Percentiles rank a stretch among this genome's conserved stretches.
Conservation (phyloP, 768 basidiomycete species). For the Leccinum arenicola region DNA sequence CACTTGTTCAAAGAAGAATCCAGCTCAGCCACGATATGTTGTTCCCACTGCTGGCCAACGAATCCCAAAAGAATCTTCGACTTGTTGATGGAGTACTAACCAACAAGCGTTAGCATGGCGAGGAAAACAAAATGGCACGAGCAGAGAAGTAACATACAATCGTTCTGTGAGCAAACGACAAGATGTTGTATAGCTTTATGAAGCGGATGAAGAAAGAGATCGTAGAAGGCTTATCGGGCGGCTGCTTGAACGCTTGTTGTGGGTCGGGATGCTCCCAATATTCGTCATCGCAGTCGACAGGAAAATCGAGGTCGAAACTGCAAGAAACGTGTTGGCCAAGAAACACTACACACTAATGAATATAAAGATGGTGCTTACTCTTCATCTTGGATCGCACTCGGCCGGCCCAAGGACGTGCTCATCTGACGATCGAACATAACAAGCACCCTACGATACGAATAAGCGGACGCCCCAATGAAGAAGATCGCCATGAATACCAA, state of each 20-base stretch:
- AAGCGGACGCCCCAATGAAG: not conserved
- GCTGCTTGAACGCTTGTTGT: constrained; percentile 57
- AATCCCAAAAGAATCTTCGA: constrained; percentile 52
- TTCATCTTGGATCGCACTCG: constrained; percentile 65
- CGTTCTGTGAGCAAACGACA: constrained; percentile 59
- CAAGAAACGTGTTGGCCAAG: not conserved
- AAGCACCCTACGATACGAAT: constrained; percentile 23
- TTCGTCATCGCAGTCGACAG: constrained; percentile 68
- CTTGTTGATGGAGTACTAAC: constrained; percentile 71
- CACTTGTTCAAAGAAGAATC: constrained; percentile 79
- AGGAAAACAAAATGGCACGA: not conserved
- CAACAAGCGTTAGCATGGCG: not conserved
- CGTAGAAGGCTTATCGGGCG: constrained; percentile 51
- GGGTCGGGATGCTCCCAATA: constrained; percentile 56
- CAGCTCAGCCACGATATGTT: constrained; percentile 65
- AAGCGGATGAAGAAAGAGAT: constrained; percentile 51
- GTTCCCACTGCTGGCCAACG: constrained; percentile 54
- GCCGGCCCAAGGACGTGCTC: constrained; percentile 58
- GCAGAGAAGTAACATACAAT: constrained; percentile 42
- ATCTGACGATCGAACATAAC: constrained; percentile 30
- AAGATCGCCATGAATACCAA: constrained; percentile 30
- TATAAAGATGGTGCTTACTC: constrained; percentile 44
- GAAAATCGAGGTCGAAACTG: constrained; percentile 61
- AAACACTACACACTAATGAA: not conserved
- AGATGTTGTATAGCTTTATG: constrained; percentile 60